Percentiles rank a stretch among this genome's conserved stretches.
phyloP scores from a whole-genome alignment of 2,329 filamentous ascomycete species.

The Ceratocystis harringtonii region DNA sequence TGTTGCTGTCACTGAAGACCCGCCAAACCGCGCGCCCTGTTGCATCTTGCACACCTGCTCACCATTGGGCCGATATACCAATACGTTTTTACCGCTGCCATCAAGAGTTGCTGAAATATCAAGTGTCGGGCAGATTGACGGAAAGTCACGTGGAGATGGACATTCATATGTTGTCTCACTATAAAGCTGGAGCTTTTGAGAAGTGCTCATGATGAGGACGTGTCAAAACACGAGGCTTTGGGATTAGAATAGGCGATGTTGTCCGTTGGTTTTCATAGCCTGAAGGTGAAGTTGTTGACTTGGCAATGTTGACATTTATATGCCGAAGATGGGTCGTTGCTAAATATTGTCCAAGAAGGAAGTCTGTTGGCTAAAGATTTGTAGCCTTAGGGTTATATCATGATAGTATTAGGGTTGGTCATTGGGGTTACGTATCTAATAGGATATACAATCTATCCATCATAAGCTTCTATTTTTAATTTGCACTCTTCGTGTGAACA shows the following conservation, averaged over 20 bases:
- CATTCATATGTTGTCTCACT: slow-evolving; percentile 44
- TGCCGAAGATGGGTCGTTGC: not conserved
- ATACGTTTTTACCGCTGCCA: slow-evolving; percentile 50
- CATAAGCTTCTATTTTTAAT: not conserved
- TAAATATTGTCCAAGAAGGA: not conserved
- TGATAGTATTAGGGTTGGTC: not conserved
- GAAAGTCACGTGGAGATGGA: slow-evolving; percentile 39
- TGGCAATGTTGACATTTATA: not conserved
- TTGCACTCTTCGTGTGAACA: not conserved
- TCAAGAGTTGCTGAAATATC: slow-evolving; percentile 63
- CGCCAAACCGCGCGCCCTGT: slow-evolving; percentile 29
- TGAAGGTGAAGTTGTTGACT: not conserved
- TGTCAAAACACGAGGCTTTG: not conserved
- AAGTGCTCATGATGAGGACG: slow-evolving; percentile 19
- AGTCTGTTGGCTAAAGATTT: not conserved
- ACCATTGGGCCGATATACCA: slow-evolving; percentile 64
- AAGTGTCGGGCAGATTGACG: slow-evolving; percentile 70
- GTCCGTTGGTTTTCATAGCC: not conserved
- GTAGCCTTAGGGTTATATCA: not conserved
- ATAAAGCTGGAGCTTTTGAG: slow-evolving; percentile 31
- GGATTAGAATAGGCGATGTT: not conserved
- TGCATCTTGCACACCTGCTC: slow-evolving; percentile 45
- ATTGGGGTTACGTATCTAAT: slow-evolving; percentile 1
- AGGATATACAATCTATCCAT: not conserved
- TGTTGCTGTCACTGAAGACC: slow-evolving; percentile 31